A percentile compares a stretch with the other conserved stretches of the same genome.
These are phyloP conservation scores for Penicillium sclerotigenum DNA, from an alignment of 2,329 filamentous ascomycete genomes.

Conservation along the genomic window DNA sequence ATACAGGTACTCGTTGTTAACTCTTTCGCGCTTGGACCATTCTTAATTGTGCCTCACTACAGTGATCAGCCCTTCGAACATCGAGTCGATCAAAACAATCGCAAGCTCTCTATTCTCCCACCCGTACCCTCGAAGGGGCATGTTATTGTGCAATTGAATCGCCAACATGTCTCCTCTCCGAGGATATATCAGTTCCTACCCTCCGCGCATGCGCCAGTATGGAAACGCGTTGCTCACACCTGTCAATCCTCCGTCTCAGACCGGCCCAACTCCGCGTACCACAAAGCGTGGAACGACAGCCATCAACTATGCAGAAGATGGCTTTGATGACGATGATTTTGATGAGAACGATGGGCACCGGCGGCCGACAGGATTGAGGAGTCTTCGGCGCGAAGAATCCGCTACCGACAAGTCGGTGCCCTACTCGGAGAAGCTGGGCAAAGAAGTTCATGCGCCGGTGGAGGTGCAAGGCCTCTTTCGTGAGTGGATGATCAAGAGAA, in stretches of 20 bases:
- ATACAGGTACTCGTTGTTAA: background rate
- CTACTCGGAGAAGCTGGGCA: constrained; percentile 69
- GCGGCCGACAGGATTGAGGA: constrained; percentile 76
- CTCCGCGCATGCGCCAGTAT: constrained; percentile 83
- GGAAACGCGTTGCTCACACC: constrained; percentile 89
- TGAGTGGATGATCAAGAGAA: constrained; percentile 85
- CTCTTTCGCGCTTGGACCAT: background rate
- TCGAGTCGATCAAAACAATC: constrained; percentile 23
- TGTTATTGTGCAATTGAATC: constrained; percentile 33
- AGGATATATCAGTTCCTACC: constrained; percentile 87
- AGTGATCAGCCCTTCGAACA: constrained; percentile 18
- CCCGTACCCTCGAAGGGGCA: constrained; percentile 32
- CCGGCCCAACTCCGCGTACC: constrained; percentile 69
- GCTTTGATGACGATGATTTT: constrained; percentile 72
- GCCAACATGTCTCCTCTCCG: constrained; percentile 63
- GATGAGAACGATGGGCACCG: constrained; percentile 65
- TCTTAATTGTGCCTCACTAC: background rate
- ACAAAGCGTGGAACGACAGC: constrained; percentile 95
- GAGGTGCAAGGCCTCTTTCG: constrained; percentile 87
- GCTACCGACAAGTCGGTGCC: constrained; percentile 62
- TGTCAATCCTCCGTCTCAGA: constrained; percentile 67
- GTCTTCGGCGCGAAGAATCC: constrained; percentile 71
- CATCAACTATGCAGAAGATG: constrained; percentile 97
- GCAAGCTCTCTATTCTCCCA: constrained; percentile 17
- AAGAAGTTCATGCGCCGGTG: constrained; percentile 74